Percentiles rank a stretch among this genome's conserved stretches.
Conservation (phyloP, 345 rosid species). For the Brassica juncea region DNA sequence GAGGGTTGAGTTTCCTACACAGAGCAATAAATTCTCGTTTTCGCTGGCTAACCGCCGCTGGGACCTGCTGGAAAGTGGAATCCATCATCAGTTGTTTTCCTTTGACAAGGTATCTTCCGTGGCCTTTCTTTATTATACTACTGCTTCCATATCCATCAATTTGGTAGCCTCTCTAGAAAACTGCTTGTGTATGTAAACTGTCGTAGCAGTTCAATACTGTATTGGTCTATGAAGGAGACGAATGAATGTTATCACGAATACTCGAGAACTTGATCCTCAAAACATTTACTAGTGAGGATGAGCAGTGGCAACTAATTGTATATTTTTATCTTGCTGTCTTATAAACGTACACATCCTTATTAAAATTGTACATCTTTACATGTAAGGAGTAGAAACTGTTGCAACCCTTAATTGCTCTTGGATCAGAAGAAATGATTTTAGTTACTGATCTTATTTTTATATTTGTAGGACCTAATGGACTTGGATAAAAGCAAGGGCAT, state of each 20-base stretch:
- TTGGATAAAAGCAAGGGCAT: constrained; percentile 73
- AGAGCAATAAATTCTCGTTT: constrained; percentile 79
- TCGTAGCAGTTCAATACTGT: constrained; percentile 4
- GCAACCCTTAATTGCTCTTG: constrained; percentile 4
- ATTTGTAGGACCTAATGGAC: constrained; percentile 74
- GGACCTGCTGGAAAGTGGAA: constrained; percentile 67
- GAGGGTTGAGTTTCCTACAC: constrained; percentile 95
- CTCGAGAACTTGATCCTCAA: background rate
- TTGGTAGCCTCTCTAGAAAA: constrained; percentile 5
- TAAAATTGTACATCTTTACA: constrained; percentile 1
- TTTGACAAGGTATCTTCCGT: constrained; percentile 64
- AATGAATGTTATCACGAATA: constrained; percentile 9
- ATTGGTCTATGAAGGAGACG: background rate
- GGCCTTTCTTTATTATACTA: background rate
- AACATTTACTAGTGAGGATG: background rate
- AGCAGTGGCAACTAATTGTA: background rate
- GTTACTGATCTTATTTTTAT: constrained; percentile 7
- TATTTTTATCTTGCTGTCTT: background rate
- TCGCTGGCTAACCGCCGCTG: constrained; percentile 81
- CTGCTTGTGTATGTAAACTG: background rate
- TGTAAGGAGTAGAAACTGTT: constrained; percentile 18
- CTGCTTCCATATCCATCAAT: background rate
- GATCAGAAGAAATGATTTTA: constrained; percentile 4
- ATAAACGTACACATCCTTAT: background rate
- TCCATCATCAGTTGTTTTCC: constrained; percentile 60